Evolutionary conservation across 2,329 filamentous ascomycete species (phyloP), one percentile per base, ranked within the genome.

Genomic region (Diaporthe humulicola): DNA sequence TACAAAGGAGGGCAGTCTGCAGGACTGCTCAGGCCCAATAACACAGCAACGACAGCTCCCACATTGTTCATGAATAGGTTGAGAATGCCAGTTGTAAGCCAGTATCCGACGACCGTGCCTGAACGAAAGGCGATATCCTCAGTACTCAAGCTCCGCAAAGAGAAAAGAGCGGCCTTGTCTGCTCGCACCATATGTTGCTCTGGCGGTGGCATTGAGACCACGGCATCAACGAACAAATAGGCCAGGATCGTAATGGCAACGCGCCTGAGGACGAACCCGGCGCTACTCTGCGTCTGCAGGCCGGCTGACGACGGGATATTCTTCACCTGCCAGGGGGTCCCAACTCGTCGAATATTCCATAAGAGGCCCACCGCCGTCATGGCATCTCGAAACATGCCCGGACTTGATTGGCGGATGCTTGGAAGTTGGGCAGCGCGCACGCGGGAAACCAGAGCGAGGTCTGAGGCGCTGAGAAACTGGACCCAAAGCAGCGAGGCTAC

Each of bases 61-160:
- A 58, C 4, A 40, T 73, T 73, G 14, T 28, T 69, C 71, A 73
- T 67, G 50, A 73, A 67, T 22, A 73, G 60, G 60, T 48, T 50
- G 14, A 73, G 50, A 6, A 73, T 58, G 10, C 60, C 60, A 10
- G 60, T 67, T 1, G 60, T 58, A 28, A 73, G 38, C 71, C 71
- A 73, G 25, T 73, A 73, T 45, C 33, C 33, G 22, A 67, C 28
- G 7, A 45, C 42, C 28, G 50, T 73, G 28, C 25, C 17, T 22
- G 28, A 22, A 1, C 71, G 71, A 30, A 73, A 58, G n/a, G 45
- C 45, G 2, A 73, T 1, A 10, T 73, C 71, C 7, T 25, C 60
- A 5, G 22, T 22, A 33, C 60, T 40, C 40, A 73, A 58, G 52
- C 5, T 33, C 10, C 30, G 38, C 38, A 58, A 9, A 30, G 60